Evolutionary conservation across 768 basidiomycete genomes (phyloP), one percentile per base, ranked within the genome.

Genomic region (Lentinula sp.): DNA sequence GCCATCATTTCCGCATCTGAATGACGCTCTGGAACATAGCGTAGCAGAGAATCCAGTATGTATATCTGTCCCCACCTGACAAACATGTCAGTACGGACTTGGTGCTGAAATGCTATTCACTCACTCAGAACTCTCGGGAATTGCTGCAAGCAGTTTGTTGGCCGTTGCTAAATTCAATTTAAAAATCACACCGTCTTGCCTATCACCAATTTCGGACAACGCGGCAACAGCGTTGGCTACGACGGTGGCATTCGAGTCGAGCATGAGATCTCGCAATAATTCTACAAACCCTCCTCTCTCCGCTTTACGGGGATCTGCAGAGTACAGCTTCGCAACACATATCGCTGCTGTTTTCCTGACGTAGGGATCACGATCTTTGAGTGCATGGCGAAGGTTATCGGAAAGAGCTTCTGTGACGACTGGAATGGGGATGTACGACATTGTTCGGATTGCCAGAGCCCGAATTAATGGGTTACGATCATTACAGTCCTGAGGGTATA

Each of bases 331-430:
- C 15, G 93, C 95, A 13, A 98, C 97, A 67, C 94, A 97, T 31
- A 98, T 95, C 1, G 96, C 95, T 18, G 96, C 95, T 4, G 97
- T 99, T 78, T 99, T 99, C 63, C 97, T 88, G 15, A 99, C 97
- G 72, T 99, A 99, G 18, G 97, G 95, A 72, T 99, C 96, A 15
- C 87, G 81, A 71, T 99, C 97, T 68, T 93, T 91, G 46, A 98
- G 79, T 64, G 90, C 91, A 71, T 97, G 94, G 62, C 93, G 85
- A 34, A 99, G 78, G 57, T 95, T 96, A 61, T 98, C 97, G 45
- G 87, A 78, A 40, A 99, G 80, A 1, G 91, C 84, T 60, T 92
- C 89, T 11, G 88, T 88, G 63, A 98, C 93, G 54, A 87, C 80
- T 8, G 95, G 90, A 23, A 97, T 88, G 39, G 95, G 93, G 67